phyloP scores from a whole-genome alignment of 2,329 filamentous ascomycete species.

The Dothistroma septosporum region DNA sequence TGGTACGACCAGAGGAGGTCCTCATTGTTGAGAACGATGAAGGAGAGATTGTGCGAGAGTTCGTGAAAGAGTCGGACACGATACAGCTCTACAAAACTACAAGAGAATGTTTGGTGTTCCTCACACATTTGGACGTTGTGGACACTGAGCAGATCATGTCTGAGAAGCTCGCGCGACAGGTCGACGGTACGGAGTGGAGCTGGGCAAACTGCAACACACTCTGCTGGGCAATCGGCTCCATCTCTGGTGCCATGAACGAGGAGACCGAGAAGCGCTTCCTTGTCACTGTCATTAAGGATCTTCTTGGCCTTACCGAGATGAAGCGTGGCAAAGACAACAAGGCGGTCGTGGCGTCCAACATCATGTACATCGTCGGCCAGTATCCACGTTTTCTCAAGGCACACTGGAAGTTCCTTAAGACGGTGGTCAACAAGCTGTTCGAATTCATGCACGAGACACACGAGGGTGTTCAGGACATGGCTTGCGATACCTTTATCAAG shows the following conservation, averaged over 20 bases:
- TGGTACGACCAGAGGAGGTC: slow-evolving; percentile 97
- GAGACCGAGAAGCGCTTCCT: slow-evolving; percentile 98
- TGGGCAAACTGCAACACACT: slow-evolving; percentile 99
- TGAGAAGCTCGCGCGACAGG: slow-evolving; percentile 91
- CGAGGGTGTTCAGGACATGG: slow-evolving; percentile 99
- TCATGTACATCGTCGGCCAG: slow-evolving; percentile 99
- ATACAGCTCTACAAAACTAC: slow-evolving; percentile 99
- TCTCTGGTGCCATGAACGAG: slow-evolving; percentile 98
- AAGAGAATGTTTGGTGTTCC: slow-evolving; percentile 90
- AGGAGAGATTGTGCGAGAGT: slow-evolving; percentile 96
- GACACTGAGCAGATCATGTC: slow-evolving; percentile 99
- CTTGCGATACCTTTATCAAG: slow-evolving; percentile 99
- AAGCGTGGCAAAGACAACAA: slow-evolving; percentile 99
- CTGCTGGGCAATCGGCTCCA: slow-evolving; percentile 98
- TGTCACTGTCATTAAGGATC: slow-evolving; percentile 97
- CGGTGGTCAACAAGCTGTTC: slow-evolving; percentile 98
- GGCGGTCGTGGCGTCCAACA: slow-evolving; percentile 96
- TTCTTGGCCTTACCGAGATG: slow-evolving; percentile 95
- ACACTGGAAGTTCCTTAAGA: slow-evolving; percentile 99
- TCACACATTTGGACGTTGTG: slow-evolving; percentile 94
- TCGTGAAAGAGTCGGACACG: slow-evolving; percentile 98
- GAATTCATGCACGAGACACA: slow-evolving; percentile 99
- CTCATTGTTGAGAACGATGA: slow-evolving; percentile 99
- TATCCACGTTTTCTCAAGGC: slow-evolving; percentile 98
- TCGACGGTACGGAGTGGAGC: slow-evolving; percentile 94